These are phyloP conservation scores for Keithomyces neogunnii DNA, from an alignment of 2,329 filamentous ascomycete genomes.

Conservation along the genomic window DNA sequence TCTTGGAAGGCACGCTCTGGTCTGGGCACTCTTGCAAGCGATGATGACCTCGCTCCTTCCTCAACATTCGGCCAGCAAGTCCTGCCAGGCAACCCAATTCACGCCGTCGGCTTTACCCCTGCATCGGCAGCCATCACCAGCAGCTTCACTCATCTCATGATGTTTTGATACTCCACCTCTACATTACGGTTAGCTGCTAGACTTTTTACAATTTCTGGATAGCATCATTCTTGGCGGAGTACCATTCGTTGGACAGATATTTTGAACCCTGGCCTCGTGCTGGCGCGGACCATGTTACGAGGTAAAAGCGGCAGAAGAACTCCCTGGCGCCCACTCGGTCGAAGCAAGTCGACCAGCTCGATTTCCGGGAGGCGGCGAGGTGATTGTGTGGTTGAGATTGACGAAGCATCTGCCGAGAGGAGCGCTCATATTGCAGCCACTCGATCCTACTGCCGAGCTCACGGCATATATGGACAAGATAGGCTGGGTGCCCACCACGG, in stretches of 20 bases:
- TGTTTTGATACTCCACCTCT: neutral
- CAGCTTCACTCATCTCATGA: neutral
- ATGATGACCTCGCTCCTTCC: neutral
- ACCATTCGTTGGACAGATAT: neutral
- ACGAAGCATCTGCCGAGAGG: conserved; percentile 39
- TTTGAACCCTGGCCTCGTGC: neutral
- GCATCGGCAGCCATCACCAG: neutral
- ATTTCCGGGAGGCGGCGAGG: conserved; percentile 27
- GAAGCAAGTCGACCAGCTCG: conserved; percentile 47
- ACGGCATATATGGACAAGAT: conserved; percentile 24
- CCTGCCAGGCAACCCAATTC: neutral
- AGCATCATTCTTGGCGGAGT: neutral
- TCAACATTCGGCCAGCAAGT: neutral
- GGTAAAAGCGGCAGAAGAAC: conserved; percentile 36
- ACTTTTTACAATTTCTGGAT: neutral
- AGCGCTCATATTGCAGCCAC: conserved; percentile 56
- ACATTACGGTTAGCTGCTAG: neutral
- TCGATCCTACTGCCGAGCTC: conserved; percentile 49
- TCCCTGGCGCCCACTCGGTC: conserved; percentile 33
- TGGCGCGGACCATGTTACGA: conserved; percentile 33
- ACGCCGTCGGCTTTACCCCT: neutral
- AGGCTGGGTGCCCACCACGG: neutral
- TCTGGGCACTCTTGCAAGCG: too few species aligned
- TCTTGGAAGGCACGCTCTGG: too few species aligned
- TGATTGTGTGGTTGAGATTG: conserved; percentile 36